A percentile compares a stretch with the other conserved stretches of the same genome.
These are phyloP conservation scores for Malassezia vespertilionis DNA, from an alignment of 1,284 basidiomycete genomes.

Conservation along the genomic window DNA sequence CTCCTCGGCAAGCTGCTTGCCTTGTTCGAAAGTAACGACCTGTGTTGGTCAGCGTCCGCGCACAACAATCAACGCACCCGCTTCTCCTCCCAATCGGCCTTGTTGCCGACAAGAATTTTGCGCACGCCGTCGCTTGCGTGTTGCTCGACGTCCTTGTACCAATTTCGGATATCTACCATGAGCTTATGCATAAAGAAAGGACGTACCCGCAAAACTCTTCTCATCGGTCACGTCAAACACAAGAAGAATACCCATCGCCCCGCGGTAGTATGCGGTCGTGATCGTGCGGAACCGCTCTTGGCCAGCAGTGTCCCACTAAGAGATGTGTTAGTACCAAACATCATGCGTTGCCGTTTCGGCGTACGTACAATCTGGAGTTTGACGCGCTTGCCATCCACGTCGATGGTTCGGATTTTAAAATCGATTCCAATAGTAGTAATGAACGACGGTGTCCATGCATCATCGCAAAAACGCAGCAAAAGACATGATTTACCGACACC, in stretches of 20 bases:
- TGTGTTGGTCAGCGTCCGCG: conserved; percentile 9
- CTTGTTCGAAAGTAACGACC: conserved; percentile 72
- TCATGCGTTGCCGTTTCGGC: too few relatives aligned
- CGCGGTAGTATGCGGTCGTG: conserved; percentile 99
- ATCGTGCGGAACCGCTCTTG: conserved; percentile 99
- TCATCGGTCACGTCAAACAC: conserved; percentile 99
- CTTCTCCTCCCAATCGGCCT: conserved; percentile 97
- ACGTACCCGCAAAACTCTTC: conserved; percentile 87
- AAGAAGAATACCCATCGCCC: conserved; percentile 96
- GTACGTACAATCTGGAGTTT: conserved; percentile 84
- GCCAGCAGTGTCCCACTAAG: conserved; percentile 95
- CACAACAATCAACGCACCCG: conserved; percentile 48
- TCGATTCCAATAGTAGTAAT: conserved; percentile 86
- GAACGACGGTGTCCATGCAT: conserved; percentile 98
- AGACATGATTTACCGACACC: conserved; percentile 91
- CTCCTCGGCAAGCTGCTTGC: conserved; percentile 63
- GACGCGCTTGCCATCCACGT: conserved; percentile 87
- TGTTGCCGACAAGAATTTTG: conserved; percentile 98
- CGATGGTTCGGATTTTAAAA: conserved; percentile 73
- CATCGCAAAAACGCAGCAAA: conserved; percentile 95
- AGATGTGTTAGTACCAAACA: background rate
- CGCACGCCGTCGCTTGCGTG: conserved; percentile 97
- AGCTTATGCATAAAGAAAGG: too few relatives aligned
- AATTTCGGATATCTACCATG: conserved; percentile 80
- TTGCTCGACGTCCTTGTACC: conserved; percentile 97